Evolutionary conservation across 1,284 basidiomycete species (phyloP), one percentile per base, ranked within the genome.

Genomic region (Abortiporus biennis): DNA sequence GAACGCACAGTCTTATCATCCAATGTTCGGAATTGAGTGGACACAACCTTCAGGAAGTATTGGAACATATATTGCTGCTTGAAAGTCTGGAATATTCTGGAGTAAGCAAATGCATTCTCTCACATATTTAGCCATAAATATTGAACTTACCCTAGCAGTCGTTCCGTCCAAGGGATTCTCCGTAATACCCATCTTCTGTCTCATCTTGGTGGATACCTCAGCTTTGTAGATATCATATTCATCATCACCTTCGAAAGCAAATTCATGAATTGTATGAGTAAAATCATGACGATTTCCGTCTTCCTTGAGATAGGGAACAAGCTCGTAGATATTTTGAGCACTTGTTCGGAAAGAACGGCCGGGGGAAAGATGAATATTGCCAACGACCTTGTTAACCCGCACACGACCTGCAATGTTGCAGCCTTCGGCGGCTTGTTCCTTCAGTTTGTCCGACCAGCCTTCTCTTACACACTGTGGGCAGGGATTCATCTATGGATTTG

Each of bases 1-100:
- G n/a, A 16, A 67, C 76, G 32, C 57, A 87, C 85, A 29, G 72
- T 67, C 54, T 84, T 76, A 27, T 81, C 85, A 48, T 85, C 78
- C n/a, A 94, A 67, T 24, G 84, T 85, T 48, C 79, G 75, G 68
- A 95, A 96, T 57, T 86, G 83, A 1, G 92, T 97, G 5, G 90
- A 92, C 25, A 97, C 93, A 36, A 96, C 93, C 63, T 99, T 99
- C 59, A 98, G 72, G 78, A 97, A 98, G 66, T 98, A 95, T 57
- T 92, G 91, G 75, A 91, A 94, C 91, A 93, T 92, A 59, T 88
- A 92, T 50, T 87, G 74, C 21, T 84, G 66, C 63, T 80, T 78
- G 48, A 58, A 63, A 1, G 84, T 85, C 80, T 85, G 51, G 16
- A 36, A 27, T 32, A 48, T 27, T 45, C 42, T 16, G 36, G 23